These are phyloP conservation scores for Colletotrichum horii DNA, from an alignment of 2,329 filamentous ascomycete species.

Conservation along the genomic window DNA sequence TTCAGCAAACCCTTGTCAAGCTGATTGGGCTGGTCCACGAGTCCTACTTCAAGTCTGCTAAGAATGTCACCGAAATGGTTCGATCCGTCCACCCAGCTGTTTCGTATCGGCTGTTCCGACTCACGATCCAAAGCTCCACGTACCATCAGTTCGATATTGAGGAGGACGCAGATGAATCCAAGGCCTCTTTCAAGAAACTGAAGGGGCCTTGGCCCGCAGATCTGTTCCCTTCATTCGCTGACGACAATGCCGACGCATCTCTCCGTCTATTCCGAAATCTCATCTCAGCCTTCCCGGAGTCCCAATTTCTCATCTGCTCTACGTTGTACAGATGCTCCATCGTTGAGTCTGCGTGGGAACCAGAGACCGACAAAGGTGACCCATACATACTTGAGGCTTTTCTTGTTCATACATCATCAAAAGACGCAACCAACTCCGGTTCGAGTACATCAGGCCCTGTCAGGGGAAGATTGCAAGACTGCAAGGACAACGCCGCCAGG, in stretches of 20 bases:
- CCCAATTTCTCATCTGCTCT: background rate
- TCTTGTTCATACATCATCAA: background rate
- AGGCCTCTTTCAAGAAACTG: background rate
- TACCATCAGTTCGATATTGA: constrained; percentile 28
- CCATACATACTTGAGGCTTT: background rate
- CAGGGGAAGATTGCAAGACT: constrained; percentile 11
- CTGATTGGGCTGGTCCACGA: background rate
- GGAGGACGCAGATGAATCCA: background rate
- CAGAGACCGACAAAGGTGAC: background rate
- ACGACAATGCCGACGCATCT: background rate
- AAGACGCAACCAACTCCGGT: background rate
- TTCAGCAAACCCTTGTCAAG: background rate
- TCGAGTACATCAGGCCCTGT: background rate
- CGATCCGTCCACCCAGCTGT: background rate
- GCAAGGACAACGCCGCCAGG: constrained; percentile 26
- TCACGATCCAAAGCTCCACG: constrained; percentile 24
- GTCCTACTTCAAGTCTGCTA: background rate
- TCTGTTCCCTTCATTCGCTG: background rate
- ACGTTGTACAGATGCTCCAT: background rate
- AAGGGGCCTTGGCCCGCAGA: background rate
- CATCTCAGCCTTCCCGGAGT: background rate
- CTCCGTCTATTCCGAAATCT: background rate
- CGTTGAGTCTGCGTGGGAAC: background rate
- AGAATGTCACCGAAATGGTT: background rate
- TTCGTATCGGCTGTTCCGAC: constrained; percentile 27